Evolutionary conservation across 2,329 filamentous ascomycete genomes (phyloP).

Genomic region (Chaetomiaceae sp.): DNA sequence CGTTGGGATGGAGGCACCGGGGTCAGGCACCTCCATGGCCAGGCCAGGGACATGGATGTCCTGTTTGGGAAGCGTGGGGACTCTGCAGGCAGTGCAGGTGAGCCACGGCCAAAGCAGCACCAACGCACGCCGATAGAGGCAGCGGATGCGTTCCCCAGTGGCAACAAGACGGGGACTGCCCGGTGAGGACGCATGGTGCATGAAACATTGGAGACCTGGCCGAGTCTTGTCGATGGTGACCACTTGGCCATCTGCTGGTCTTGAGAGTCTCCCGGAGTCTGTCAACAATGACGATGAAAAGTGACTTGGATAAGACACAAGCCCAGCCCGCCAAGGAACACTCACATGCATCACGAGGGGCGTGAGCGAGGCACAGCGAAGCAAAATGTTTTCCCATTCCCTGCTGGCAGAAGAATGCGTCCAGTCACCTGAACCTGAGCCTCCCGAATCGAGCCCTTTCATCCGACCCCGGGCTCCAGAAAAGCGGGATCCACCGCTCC

Average conservation of each 20-base stretch:
- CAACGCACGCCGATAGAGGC: background rate
- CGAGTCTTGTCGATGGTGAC: background rate
- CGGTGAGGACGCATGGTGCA: background rate
- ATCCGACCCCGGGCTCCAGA: constrained; percentile 20
- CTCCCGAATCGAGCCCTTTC: constrained; percentile 23
- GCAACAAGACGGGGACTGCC: background rate
- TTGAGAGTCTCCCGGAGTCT: no score
- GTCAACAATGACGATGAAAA: background rate
- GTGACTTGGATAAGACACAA: background rate
- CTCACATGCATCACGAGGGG: constrained; percentile 16
- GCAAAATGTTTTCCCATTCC: background rate
- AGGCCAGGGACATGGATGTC: constrained; percentile 10
- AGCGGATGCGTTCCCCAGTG: background rate
- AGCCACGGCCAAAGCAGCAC: constrained; percentile 4
- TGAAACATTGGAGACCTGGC: background rate
- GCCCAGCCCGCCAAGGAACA: constrained; percentile 1
- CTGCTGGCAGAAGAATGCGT: constrained; percentile 1
- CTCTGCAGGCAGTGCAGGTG: background rate
- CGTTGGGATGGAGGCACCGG: constrained; percentile 5
- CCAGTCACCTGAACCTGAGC: constrained; percentile 14
- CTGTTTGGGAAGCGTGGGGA: constrained; percentile 16
- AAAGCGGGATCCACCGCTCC: constrained; percentile 4
- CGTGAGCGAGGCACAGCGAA: background rate
- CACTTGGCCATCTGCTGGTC: no score
- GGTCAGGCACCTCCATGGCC: constrained; percentile 1